These are phyloP conservation scores for Hansfordia pulvinata DNA, from an alignment of 2,329 filamentous ascomycete genomes.

Conservation along the genomic window DNA sequence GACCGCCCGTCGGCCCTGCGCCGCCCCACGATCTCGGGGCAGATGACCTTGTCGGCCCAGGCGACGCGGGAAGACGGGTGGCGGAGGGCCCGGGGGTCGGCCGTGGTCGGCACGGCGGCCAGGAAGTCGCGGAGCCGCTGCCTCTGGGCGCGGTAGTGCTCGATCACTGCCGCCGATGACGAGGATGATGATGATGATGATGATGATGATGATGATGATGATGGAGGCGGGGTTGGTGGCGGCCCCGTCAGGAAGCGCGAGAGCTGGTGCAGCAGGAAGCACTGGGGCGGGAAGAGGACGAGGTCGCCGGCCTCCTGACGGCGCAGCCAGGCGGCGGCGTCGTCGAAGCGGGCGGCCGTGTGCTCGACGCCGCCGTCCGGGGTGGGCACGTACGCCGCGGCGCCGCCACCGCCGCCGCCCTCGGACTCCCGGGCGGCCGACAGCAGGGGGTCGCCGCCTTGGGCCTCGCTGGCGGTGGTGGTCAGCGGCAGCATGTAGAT, in stretches of 20 bases:
- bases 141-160: slow-evolving; percentile 32
- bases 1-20: slow-evolving; percentile 28
- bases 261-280: slow-evolving; percentile 54
- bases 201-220: no score
- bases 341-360: slow-evolving; percentile 67
- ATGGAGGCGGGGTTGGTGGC: slow-evolving; percentile 11
- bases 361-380: slow-evolving; percentile 55
- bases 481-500: slow-evolving; percentile 68
- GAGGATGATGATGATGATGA: slow-evolving; percentile 11
- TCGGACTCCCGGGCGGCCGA: slow-evolving; percentile 6
- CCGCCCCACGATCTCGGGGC: slow-evolving; percentile 33
- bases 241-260: slow-evolving; percentile 32
- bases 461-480: slow-evolving; percentile 9
- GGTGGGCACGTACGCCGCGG: slow-evolving; percentile 47
- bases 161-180: slow-evolving; percentile 9
- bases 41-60: slow-evolving; percentile 50
- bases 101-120: slow-evolving; percentile 24
- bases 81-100: slow-evolving; percentile 21
- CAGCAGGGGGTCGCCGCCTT: slow-evolving; percentile 3
- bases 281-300: slow-evolving; percentile 83
- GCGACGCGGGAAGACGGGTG: slow-evolving; percentile 31
- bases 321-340: slow-evolving; percentile 54
- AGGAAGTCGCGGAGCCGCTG: slow-evolving; percentile 41
- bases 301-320: slow-evolving; percentile 52
- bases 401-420: slow-evolving; percentile 22